A percentile compares a stretch with the other conserved stretches of the same genome.
phyloP scores from a whole-genome alignment of 768 basidiomycete species.

The Tylopilus balloui region DNA sequence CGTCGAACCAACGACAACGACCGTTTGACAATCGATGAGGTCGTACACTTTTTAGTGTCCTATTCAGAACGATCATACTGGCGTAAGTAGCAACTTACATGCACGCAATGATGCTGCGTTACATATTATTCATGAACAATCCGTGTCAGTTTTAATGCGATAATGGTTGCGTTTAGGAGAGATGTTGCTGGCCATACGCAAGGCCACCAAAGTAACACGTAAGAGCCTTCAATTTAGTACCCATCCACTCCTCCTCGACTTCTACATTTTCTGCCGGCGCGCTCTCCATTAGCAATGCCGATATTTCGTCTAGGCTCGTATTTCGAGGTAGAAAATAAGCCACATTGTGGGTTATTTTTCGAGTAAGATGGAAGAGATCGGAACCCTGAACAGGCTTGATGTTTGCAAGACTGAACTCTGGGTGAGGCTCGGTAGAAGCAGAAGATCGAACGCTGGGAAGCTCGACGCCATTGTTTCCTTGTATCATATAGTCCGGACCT shows the following conservation, averaged over 20 bases:
- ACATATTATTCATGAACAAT: no score
- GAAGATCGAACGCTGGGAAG: background rate
- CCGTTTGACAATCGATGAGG: no score
- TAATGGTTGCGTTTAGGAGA: conserved; percentile 38
- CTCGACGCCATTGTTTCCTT: conserved; percentile 3
- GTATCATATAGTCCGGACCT: conserved; percentile 64
- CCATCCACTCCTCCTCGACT: conserved; percentile 97
- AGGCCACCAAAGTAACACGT: conserved; percentile 94
- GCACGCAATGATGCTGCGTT: no score
- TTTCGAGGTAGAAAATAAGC: conserved; percentile 92
- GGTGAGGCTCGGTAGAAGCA: conserved; percentile 30
- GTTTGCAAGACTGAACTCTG: conserved; percentile 62
- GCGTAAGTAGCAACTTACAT: no score
- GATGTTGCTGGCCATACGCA: conserved; percentile 57
- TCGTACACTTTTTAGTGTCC: no score
- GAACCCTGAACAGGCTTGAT: conserved; percentile 80
- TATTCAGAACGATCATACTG: no score
- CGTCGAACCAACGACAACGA: no score
- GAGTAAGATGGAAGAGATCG: conserved; percentile 72
- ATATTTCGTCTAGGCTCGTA: conserved; percentile 66
- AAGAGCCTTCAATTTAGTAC: conserved; percentile 85
- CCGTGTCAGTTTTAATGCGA: background rate
- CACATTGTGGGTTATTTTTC: conserved; percentile 71
- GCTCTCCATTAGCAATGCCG: conserved; percentile 38
- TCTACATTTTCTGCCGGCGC: conserved; percentile 59